Evolutionary conservation across 1,284 basidiomycete genomes (phyloP).

Genomic region (Schizopora paradoxa): DNA sequence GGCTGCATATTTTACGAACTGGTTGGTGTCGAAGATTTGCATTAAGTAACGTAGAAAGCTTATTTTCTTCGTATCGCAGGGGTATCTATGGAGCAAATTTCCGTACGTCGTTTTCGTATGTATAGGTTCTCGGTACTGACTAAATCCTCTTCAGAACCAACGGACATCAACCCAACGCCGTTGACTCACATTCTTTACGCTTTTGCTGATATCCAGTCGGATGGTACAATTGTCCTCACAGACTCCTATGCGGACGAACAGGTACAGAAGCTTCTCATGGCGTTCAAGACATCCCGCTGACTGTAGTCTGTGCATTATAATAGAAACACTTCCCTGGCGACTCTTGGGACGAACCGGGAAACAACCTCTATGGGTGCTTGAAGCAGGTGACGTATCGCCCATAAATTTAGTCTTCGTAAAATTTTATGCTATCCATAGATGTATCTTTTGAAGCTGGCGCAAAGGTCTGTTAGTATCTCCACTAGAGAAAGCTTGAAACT

Average conservation of each 20-base stretch:
- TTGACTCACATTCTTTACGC: slow-evolving; percentile 79
- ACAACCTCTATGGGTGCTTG: slow-evolving; percentile 82
- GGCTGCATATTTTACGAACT: slow-evolving; percentile 65
- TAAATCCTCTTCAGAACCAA: slow-evolving; percentile 42
- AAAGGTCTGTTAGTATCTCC: slow-evolving; percentile 36
- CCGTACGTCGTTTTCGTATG: slow-evolving; percentile 37
- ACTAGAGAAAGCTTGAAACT: neutral
- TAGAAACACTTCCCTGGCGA: slow-evolving; percentile 66
- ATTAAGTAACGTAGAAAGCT: slow-evolving; percentile 8
- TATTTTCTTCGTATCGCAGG: slow-evolving; percentile 36
- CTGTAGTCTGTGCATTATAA: neutral
- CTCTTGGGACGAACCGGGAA: slow-evolving; percentile 58
- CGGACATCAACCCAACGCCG: slow-evolving; percentile 48
- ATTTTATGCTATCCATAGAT: slow-evolving; percentile 27
- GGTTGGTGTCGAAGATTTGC: slow-evolving; percentile 30
- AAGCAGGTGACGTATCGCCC: slow-evolving; percentile 66
- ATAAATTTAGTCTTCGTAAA: neutral
- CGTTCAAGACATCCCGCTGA: slow-evolving; percentile 3
- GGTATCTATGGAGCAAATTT: slow-evolving; percentile 82
- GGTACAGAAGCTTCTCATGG: slow-evolving; percentile 36
- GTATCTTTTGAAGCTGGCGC: slow-evolving; percentile 65
- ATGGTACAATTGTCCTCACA: slow-evolving; percentile 65
- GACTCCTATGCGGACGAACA: slow-evolving; percentile 82
- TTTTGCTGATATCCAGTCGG: slow-evolving; percentile 75
- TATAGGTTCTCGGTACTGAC: slow-evolving; percentile 9